Evolutionary conservation across 768 basidiomycete genomes (phyloP), one percentile per base, ranked within the genome.

Genomic region (Rhizopogon vinicolor): DNA sequence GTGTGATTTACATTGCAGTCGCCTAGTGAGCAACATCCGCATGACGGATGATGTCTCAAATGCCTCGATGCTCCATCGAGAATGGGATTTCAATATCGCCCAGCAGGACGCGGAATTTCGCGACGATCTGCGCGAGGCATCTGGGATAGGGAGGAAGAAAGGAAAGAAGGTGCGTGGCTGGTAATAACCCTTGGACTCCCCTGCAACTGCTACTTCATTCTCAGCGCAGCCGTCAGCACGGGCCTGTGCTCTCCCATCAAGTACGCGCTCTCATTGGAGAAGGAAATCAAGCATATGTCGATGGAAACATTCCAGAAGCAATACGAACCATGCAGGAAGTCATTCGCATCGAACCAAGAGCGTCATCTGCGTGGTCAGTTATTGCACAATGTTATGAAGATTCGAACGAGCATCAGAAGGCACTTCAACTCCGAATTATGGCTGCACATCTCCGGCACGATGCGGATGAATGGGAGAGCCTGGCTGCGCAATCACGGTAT

Each of bases 311-410:
- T 8, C 71, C 76, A 2, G 79, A 87, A 60, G 87, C 93, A 1
- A 84, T 93, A 37, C 81, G 84, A 18, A 79, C 87, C 25, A 90
- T 94, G 82, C 86, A 88, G 65, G 93, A 98, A 65, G 91, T 97
- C 60, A 93, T 99, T 52, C 84, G 92, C 8, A 91, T 94, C 54
- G 96, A 99, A 66, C 93, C 95, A 2, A 83, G 89, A 16, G 89
- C 93, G 1, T 76, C 80, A 0, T 72, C 83, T 2, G 90, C 93
- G 1, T 99, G 95, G 95, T 83, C 85, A 7, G 91, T 93, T 0
- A 81, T 98, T 6, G 92, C 90, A 2, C 83, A 87, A 59, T 91
- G 91, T 62, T 88, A 93, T 65, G 80, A 84, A 35, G 91, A 93
- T 62, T 71, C 83, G 66, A 76, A 80, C 6, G 82, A 95, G 55